These are phyloP conservation scores for Pulveroboletus sp. DNA, from an alignment of 768 basidiomycete genomes.

Conservation along the genomic window DNA sequence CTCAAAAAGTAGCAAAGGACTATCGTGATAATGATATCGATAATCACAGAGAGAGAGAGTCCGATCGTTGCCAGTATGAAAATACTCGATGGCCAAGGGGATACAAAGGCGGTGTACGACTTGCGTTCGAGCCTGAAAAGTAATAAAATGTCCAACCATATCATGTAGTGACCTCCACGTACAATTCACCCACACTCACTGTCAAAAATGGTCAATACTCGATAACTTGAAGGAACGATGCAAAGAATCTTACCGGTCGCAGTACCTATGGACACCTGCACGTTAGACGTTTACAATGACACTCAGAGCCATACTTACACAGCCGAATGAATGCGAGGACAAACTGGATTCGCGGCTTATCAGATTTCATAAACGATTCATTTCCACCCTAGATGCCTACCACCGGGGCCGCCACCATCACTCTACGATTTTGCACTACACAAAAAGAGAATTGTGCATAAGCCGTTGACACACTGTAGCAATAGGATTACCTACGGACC, in stretches of 20 bases:
- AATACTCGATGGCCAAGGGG: conserved; percentile 4
- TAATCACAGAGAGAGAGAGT: conserved; percentile 38
- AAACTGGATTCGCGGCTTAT: conserved; percentile 5
- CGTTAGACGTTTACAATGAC: not conserved
- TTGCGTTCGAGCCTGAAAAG: conserved; percentile 11
- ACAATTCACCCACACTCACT: conserved; percentile 22
- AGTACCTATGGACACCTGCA: conserved; percentile 6
- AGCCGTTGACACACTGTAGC: not conserved
- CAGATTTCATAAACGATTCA: not conserved
- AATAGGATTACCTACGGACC: conserved; percentile 3
- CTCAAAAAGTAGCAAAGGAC: conserved; percentile 41
- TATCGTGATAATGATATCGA: conserved; percentile 44
- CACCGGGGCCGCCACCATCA: conserved; percentile 13
- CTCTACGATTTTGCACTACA: conserved; percentile 15
- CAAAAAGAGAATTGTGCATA: not conserved
- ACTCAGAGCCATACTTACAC: conserved; percentile 4
- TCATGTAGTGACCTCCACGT: not conserved
- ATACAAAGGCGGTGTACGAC: conserved; percentile 3
- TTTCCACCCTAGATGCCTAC: conserved; percentile 3
- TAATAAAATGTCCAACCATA: not conserved
- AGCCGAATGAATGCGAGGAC: conserved; percentile 16
- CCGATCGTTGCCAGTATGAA: conserved; percentile 22
- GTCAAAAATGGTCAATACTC: not conserved
- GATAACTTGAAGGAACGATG: not conserved
- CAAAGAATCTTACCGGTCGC: conserved; percentile 14